phyloP scores from a whole-genome alignment of 2,329 filamentous ascomycete species.

The Meredithiella fracta region DNA sequence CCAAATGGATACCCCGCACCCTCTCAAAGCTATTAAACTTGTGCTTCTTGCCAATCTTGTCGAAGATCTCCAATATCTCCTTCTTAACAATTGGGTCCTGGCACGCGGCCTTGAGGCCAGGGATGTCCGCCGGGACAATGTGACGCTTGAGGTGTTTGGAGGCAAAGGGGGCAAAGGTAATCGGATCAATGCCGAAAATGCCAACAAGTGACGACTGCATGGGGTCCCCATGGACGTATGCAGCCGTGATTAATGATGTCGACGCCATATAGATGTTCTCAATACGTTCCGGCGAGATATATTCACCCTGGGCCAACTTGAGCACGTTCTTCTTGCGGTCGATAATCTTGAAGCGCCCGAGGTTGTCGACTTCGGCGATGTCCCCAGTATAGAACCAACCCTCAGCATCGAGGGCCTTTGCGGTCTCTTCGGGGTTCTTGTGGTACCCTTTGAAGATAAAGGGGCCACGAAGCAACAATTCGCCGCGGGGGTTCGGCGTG shows the following conservation, averaged over 20 bases:
- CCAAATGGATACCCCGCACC: conserved; percentile 56
- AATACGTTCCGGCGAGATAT: conserved; percentile 91
- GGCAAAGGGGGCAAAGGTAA: conserved; percentile 66
- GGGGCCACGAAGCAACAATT: conserved; percentile 70
- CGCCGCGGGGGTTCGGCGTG: conserved; percentile 77
- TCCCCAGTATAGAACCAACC: conserved; percentile 98
- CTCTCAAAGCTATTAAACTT: conserved; percentile 89
- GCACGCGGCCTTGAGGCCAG: conserved; percentile 49
- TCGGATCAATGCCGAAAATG: conserved; percentile 76
- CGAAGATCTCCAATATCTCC: conserved; percentile 63
- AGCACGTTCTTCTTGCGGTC: conserved; percentile 99
- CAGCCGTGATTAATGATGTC: conserved; percentile 59
- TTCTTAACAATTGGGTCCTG: conserved; percentile 53
- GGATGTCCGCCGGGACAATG: conserved; percentile 47
- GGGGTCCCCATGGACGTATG: conserved; percentile 81
- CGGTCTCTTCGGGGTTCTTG: conserved; percentile 76
- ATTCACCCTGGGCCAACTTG: conserved; percentile 94
- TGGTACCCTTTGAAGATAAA: conserved; percentile 74
- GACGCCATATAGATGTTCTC: conserved; percentile 87
- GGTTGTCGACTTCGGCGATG: conserved; percentile 67
- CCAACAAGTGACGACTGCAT: conserved; percentile 67
- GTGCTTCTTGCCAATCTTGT: conserved; percentile 59
- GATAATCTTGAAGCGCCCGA: conserved; percentile 81
- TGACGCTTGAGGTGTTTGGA: conserved; percentile 55
- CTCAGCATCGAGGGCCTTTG: conserved; percentile 64